phyloP scores from a whole-genome alignment of 1,284 basidiomycete genomes.

The Exobasidium cylindrosporum region DNA sequence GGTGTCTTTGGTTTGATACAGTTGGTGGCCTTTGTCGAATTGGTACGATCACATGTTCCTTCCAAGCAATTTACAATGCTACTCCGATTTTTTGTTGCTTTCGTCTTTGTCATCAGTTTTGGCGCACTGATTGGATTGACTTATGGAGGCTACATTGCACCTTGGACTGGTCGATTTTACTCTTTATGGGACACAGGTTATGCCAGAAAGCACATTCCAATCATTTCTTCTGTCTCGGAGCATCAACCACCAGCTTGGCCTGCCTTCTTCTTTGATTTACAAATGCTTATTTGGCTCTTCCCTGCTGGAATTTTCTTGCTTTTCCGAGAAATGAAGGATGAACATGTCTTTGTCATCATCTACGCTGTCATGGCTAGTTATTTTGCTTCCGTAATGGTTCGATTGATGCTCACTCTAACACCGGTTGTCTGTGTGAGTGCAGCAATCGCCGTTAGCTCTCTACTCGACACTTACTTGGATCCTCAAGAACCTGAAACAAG shows the following conservation, averaged over 20 bases:
- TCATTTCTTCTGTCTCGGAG: conserved; percentile 99
- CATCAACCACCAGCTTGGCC: conserved; percentile 99
- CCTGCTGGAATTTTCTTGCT: conserved; percentile 91
- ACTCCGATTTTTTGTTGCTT: conserved; percentile 61
- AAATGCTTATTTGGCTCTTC: conserved; percentile 96
- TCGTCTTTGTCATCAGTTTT: conserved; percentile 68
- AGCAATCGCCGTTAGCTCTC: conserved; percentile 82
- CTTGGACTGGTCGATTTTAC: conserved; percentile 99
- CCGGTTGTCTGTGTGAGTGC: conserved; percentile 87
- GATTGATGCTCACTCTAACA: conserved; percentile 86
- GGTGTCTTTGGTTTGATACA: conserved; percentile 95
- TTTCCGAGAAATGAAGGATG: conserved; percentile 90
- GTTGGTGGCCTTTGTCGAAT: conserved; percentile 88
- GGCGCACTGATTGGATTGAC: conserved; percentile 65
- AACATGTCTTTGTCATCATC: conserved; percentile 98
- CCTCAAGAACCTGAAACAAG: conserved; percentile 61
- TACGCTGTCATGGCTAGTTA: conserved; percentile 94
- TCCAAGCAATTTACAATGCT: conserved; percentile 89
- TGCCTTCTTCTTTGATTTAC: conserved; percentile 98
- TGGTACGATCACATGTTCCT: conserved; percentile 82
- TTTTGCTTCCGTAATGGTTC: conserved; percentile 99
- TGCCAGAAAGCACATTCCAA: conserved; percentile 93
- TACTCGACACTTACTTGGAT: conserved; percentile 85
- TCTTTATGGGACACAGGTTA: conserved; percentile 99
- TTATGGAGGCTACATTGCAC: conserved; percentile 91